Base-by-base conservation (phyloP, 1,139 yeast species). In the Yamadazyma diddensiae region DNA sequence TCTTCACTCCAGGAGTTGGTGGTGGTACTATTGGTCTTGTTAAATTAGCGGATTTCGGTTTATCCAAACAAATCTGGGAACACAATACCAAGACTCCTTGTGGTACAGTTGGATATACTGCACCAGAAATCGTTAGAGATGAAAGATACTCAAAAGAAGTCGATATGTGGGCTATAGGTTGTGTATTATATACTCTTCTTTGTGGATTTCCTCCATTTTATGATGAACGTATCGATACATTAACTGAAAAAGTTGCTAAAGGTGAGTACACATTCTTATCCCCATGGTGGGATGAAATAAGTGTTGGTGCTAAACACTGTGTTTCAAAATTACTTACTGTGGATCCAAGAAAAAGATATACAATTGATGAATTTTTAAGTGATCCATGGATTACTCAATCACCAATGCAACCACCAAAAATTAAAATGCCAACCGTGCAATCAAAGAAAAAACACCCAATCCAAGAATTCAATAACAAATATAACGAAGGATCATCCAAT, bases 311-410 rank as follows among this genome's bases (percentile, higher is more conserved):
- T 21, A 75, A 73, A 44, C 66, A 74, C 46, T 79, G 94, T 58
- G 95, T 90, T 7, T 58, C 77, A 4, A 79, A 73, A 48, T 66
- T 90, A 36, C 64, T 90, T 34, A 87, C 94, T 2, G 95, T 88
- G 17, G 87, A 88, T 53, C 96, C 96, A 2, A 60, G 65, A 11
- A 67, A 71, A 37, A 71, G 97, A 45, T 87, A 86, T 55, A 78
- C 85, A 5, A 82, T 87, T 40, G 82, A 81, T 35, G 83, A 88
- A 38, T 76, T 90, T 38, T 66, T 90, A 47, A 66, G 69, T 28
- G 97, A 90, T 58, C 95, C 96, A 2, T 90, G 97, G 97, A 70
- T 83, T 47, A 52, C 45, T 33, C 39, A 38, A 21, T 11, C 22
- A 3, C 11, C 26, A 7, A 37, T 41, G 40, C 36, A 30, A 7